Percentiles rank a stretch among this genome's conserved stretches.
Conservation (phyloP, 805 yeast genomes). For the Ogataea sp. region DNA sequence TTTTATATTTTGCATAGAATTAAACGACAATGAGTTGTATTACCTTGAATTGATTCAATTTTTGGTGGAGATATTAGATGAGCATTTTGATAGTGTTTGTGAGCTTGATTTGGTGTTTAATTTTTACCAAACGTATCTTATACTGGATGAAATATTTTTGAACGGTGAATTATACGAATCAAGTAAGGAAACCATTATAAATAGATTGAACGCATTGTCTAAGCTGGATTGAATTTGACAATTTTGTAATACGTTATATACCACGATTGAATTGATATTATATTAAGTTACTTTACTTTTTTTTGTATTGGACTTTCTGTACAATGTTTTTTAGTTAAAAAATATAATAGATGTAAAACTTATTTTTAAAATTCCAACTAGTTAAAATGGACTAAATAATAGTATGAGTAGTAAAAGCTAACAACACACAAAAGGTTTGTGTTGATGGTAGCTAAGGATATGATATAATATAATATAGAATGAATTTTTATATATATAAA, state of each 20-base stretch:
- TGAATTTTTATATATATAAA: not conserved
- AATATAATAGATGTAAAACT: not conserved
- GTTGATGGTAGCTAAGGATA: too few relatives aligned
- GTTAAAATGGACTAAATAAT: too few relatives aligned
- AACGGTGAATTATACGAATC: slow-evolving; percentile 91
- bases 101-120: slow-evolving; percentile 91
- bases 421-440: too few relatives aligned
- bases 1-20: slow-evolving; percentile 76
- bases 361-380: too few relatives aligned
- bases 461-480: slow-evolving; percentile 1
- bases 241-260: too few relatives aligned
- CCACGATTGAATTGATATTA: too few relatives aligned
- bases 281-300: not conserved
- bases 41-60: slow-evolving; percentile 80
- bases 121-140: slow-evolving; percentile 74
- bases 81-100: slow-evolving; percentile 84
- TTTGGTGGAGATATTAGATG: slow-evolving; percentile 81
- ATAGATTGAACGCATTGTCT: slow-evolving; percentile 59
- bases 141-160: slow-evolving; percentile 78
- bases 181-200: slow-evolving; percentile 58
- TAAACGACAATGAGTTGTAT: slow-evolving; percentile 73
- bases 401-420: too few relatives aligned
- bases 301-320: not conserved
- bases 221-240: slow-evolving; percentile 46
- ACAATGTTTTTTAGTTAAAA: not conserved